Evolutionary conservation across 2,329 filamentous ascomycete genomes (phyloP), one percentile per base, ranked within the genome.

Genomic region (Leptographium radiaticola): DNA sequence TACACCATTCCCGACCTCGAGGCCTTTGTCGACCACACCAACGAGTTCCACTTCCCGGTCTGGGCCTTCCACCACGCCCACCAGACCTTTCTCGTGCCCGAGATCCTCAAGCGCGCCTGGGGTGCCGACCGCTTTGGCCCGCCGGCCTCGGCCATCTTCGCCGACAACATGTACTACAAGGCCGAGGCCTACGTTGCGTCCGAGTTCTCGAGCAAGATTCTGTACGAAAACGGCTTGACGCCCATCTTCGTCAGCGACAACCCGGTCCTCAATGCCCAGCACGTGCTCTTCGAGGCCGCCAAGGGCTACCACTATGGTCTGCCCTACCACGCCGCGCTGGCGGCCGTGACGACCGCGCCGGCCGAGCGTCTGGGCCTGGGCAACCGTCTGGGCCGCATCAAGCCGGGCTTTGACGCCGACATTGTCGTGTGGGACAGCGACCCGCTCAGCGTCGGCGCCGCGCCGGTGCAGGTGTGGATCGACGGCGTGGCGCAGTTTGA

Each of bases 151-250:
- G 60, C 59, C 36, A 38, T 62, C 4, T 87, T 87, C 60, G 82
- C 83, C 11, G 82, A 86, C 62, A 84, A 61, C 63, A 85, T 85
- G 79, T 84, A 78, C 64, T 87, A 86, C 73, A 86, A 87, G 66
- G 72, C 76, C 1, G 84, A 87, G 66, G 70, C 81, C 0, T 84
- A 83, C 59, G 70, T 77, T 6, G 83, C 75, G 0, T 84, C 80
- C 12, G 80, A 85, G 63, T 77, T 77, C 56, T 82, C 83, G 2
- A 83, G 82, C 31, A 85, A 84, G 62, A 72, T 80, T 5, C 71
- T 87, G 0, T 80, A 80, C 59, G 81, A 86, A 25, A 73, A 77
- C 54, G 81, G 79, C 31, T 70, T 87, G 36, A 84, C 81, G 0
- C 75, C 81, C 1, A 76, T 84, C 25, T 86, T 84, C 58, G 82